Evolutionary conservation across 2,329 filamentous ascomycete genomes (phyloP).

Genomic region (Hypomyces perniciosus): DNA sequence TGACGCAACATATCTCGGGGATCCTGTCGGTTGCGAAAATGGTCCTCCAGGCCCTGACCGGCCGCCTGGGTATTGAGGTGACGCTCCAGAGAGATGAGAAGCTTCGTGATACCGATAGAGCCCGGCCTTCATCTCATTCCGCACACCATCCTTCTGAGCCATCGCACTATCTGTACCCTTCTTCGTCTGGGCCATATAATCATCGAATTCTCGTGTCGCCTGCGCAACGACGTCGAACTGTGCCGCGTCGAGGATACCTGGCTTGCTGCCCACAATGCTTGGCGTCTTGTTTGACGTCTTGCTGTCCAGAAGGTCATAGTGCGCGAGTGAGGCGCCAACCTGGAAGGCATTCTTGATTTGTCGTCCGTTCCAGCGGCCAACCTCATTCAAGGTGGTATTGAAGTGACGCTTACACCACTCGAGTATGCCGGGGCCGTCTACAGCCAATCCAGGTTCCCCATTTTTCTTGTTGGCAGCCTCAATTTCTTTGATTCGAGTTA

Average conservation of each 20-base stretch:
- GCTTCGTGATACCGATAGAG: background rate
- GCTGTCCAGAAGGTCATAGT: background rate
- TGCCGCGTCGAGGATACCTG: background rate
- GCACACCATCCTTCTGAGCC: background rate
- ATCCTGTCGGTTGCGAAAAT: too few relatives aligned
- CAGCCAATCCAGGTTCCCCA: background rate
- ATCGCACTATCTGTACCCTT: background rate
- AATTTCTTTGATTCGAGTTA: slow-evolving; percentile 18
- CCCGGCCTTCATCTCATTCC: background rate
- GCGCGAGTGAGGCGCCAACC: slow-evolving; percentile 5
- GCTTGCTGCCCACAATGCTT: background rate
- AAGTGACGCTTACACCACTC: background rate
- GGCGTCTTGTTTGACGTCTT: background rate
- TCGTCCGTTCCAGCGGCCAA: slow-evolving; percentile 14
- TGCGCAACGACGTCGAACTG: background rate
- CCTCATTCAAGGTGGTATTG: background rate
- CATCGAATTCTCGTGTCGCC: background rate
- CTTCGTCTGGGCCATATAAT: background rate
- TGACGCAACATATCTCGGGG: background rate
- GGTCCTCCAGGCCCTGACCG: background rate
- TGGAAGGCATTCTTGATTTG: slow-evolving; percentile 17
- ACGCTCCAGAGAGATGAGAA: background rate
- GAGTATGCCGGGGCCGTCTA: background rate
- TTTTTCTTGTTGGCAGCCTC: slow-evolving; percentile 9
- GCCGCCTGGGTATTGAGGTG: background rate